Evolutionary conservation across 805 yeast species (phyloP), one percentile per base, ranked within the genome.

Genomic region (Cyberlindnera veronae): DNA sequence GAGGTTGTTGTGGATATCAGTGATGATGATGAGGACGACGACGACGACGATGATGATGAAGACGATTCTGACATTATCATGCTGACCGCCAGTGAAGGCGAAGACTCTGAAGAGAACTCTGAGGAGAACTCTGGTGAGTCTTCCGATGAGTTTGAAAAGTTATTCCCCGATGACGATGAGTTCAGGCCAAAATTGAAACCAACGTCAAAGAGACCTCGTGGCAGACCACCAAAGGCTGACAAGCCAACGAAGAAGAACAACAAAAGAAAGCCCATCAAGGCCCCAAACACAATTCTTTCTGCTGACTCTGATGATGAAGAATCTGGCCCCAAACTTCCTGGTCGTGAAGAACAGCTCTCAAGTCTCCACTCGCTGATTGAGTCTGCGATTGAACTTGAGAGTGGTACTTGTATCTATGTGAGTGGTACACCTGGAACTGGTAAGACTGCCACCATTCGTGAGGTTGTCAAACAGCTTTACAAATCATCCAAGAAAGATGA

Each of bases 401-500:
- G 83, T 1, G 97, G 98, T 0, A 75, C 90, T 7, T 87, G 96
- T 49, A 63, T 93, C 6, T 93, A 90, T 57, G 79, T 93, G 10
- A 87, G 96, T 61, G 99, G 99, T 4, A 88, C 96, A 0, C 99
- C 99, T 0, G 99, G 99, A 8, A 91, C 95, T 2, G 99, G 99
- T 11, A 93, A 93, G 58, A 91, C 99, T 0, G 93, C 95, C 4
- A 91, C 98, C 0, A 80, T 91, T 3, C 66, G 95, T 39, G 95
- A 89, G 54, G 97, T 85, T 0, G 74, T 93, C 19, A 72, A 77
- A 24, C 88, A 84, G 53, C 62, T 93, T 26, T 71, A 74, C 32
- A 55, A 61, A 13, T 63, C 64, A n/a, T 54, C 60, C 9, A 53
- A 55, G n/a, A 67, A 61, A 12, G 63, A 61, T 4, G 71, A 66